Conservation (phyloP, 2,329 filamentous ascomycete species). For the Dichotomopilus funicola region DNA sequence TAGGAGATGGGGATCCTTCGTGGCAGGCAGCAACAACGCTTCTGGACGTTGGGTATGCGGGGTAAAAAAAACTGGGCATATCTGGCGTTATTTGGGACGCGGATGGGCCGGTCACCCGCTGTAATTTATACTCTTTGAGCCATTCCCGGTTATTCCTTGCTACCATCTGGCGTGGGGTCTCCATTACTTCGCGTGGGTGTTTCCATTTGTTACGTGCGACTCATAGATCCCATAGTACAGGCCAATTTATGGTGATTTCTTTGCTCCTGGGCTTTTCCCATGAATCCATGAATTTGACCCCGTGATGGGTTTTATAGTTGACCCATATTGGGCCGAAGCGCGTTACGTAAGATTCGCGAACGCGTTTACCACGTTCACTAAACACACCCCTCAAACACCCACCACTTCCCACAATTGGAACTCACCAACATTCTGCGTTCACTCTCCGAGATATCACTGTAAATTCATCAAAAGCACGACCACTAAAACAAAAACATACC, state of each 20-base stretch:
- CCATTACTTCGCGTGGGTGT: constrained; percentile 24
- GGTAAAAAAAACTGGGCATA: constrained; percentile 21
- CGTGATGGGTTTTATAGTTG: too few relatives aligned
- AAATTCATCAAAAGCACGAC: too few relatives aligned
- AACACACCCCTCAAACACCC: neutral
- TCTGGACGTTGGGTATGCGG: constrained; percentile 21
- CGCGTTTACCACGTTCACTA: neutral
- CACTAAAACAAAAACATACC: too few relatives aligned
- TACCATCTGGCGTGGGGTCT: constrained; percentile 29
- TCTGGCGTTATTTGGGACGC: constrained; percentile 25
- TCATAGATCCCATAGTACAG: constrained; percentile 31
- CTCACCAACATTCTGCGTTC: too few relatives aligned
- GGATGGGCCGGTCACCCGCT: constrained; percentile 39
- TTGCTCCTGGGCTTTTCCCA: neutral
- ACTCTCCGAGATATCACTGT: too few relatives aligned
- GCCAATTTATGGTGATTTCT: constrained; percentile 15
- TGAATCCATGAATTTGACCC: neutral
- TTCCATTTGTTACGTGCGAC: constrained; percentile 33
- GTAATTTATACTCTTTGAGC: constrained; percentile 58
- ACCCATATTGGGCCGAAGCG: too few relatives aligned
- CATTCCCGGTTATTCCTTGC: constrained; percentile 43
- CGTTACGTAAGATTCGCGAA: neutral
- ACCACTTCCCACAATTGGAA: too few relatives aligned
- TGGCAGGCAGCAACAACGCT: constrained; percentile 21
- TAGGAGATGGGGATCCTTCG: constrained; percentile 39